Conservation (phyloP, 495 filamentous ascomycete species). For the Aspergillus leporis region DNA sequence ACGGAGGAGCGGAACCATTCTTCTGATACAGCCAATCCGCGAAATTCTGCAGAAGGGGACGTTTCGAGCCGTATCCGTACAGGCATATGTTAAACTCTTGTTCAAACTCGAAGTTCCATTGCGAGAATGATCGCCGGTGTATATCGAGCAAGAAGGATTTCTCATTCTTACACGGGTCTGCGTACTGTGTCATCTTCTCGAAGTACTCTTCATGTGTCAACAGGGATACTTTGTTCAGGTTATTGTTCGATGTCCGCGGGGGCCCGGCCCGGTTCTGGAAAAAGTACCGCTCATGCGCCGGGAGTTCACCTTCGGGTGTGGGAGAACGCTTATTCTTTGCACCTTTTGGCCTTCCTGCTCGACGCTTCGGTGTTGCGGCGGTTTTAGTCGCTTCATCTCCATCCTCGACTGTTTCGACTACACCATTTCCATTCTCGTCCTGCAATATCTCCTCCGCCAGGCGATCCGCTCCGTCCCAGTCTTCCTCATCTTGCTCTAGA, state of each 20-base stretch:
- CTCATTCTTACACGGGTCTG: slow-evolving; percentile 72
- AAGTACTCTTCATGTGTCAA: slow-evolving; percentile 93
- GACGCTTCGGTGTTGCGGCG: slow-evolving; percentile 54
- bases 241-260: slow-evolving; percentile 84
- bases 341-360: slow-evolving; percentile 59
- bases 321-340: slow-evolving; percentile 68
- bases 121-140: slow-evolving; percentile 78
- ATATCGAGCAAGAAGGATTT: slow-evolving; percentile 69
- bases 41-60: slow-evolving; percentile 72
- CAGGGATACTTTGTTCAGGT: slow-evolving; percentile 68
- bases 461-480: slow-evolving; percentile 71
- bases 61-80: slow-evolving; percentile 91
- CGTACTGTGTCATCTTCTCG: slow-evolving; percentile 61
- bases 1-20: slow-evolving; percentile 41
- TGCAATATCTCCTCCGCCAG: slow-evolving; percentile 72
- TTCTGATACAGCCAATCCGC: slow-evolving; percentile 67
- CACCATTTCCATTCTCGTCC: slow-evolving; percentile 44
- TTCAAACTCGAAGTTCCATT: slow-evolving; percentile 90
- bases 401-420: slow-evolving; percentile 40
- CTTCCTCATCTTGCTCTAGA: slow-evolving; percentile 68
- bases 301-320: slow-evolving; percentile 76
- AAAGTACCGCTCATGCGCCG: slow-evolving; percentile 89
- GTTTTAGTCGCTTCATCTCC: slow-evolving; percentile 31
- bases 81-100: slow-evolving; percentile 89
- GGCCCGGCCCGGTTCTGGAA: slow-evolving; percentile 83